Percentiles rank a stretch among this genome's conserved stretches.
Evolutionary conservation across 306 rosid species (phyloP).

Genomic region (Prunus campanulata): DNA sequence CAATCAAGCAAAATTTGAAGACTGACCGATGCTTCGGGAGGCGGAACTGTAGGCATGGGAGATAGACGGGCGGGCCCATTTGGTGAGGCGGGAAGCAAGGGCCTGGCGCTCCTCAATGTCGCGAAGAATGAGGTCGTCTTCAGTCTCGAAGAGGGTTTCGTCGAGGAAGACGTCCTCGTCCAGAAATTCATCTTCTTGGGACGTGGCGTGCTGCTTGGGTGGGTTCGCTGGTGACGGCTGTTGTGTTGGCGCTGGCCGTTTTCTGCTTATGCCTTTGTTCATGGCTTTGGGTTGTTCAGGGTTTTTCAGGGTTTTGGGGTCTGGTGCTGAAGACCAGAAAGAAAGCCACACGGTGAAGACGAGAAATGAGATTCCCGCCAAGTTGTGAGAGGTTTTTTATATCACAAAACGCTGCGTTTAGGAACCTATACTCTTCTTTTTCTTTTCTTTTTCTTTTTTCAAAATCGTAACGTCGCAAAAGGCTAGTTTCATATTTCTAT

Average conservation of each 20-base stretch:
- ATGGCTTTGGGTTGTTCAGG: slow-evolving; percentile 15
- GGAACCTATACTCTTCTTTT: too few species aligned
- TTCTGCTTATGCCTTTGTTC: slow-evolving; percentile 46
- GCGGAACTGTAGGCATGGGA: slow-evolving; percentile 49
- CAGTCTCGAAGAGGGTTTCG: slow-evolving; percentile 74
- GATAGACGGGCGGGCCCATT: slow-evolving; percentile 82
- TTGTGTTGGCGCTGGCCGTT: slow-evolving; percentile 52
- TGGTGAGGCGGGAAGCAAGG: slow-evolving; percentile 60
- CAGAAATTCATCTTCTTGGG: slow-evolving; percentile 76
- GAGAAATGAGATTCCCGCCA: too few species aligned
- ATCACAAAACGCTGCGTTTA: too few species aligned
- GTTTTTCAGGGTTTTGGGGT: background rate
- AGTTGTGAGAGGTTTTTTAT: too few species aligned
- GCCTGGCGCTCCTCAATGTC: slow-evolving; percentile 77
- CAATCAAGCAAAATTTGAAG: background rate
- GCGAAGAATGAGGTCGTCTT: slow-evolving; percentile 76
- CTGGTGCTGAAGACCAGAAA: background rate
- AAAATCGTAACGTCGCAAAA: too few species aligned
- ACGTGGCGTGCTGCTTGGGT: slow-evolving; percentile 47
- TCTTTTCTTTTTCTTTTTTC: too few species aligned
- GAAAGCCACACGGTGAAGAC: too few species aligned
- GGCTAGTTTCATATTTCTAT: too few species aligned
- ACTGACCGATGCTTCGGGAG: slow-evolving; percentile 63
- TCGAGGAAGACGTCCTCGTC: slow-evolving; percentile 86
- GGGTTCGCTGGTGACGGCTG: slow-evolving; percentile 45